Percentiles rank a stretch among this genome's conserved stretches.
Conservation (phyloP, 306 rosid genomes). For the Dicorynia guianensis region DNA sequence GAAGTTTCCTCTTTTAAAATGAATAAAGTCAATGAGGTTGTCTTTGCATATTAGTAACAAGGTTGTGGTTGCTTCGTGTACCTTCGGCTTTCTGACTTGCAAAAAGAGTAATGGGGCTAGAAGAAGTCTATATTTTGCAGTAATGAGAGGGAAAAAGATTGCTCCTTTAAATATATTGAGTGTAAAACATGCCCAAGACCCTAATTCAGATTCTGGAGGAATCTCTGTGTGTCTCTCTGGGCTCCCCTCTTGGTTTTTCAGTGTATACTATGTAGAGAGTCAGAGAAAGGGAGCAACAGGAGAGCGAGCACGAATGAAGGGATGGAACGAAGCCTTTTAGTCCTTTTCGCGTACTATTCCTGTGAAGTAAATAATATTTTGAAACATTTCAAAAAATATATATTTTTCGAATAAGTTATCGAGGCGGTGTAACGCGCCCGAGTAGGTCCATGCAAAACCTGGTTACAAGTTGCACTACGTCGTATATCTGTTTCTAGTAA, state of each 20-base stretch:
- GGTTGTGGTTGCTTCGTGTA: background rate
- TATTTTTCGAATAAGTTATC: no score
- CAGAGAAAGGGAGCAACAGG: constrained; percentile 35
- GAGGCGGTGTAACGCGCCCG: no score
- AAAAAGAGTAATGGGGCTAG: constrained; percentile 39
- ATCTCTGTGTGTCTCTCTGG: constrained; percentile 46
- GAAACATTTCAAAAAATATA: no score
- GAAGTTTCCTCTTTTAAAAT: background rate
- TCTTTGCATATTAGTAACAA: constrained; percentile 7
- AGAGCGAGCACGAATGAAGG: background rate
- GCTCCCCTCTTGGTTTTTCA: constrained; percentile 45
- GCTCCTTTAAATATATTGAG: constrained; percentile 29
- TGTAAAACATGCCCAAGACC: constrained; percentile 49
- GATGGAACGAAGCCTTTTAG: constrained; percentile 66
- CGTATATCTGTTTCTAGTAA: no score
- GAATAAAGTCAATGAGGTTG: constrained; percentile 48
- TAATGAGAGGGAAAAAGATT: background rate
- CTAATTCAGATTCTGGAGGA: constrained; percentile 59
- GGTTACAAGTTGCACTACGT: no score
- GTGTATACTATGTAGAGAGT: constrained; percentile 41
- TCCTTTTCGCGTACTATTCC: constrained; percentile 31
- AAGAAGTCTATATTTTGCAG: constrained; percentile 28
- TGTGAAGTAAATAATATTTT: constrained; percentile 1
- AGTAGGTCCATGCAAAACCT: no score
- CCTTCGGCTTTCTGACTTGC: constrained; percentile 34